These are phyloP conservation scores for Aspergillus leporis DNA, from an alignment of 495 filamentous ascomycete species.

Conservation along the genomic window DNA sequence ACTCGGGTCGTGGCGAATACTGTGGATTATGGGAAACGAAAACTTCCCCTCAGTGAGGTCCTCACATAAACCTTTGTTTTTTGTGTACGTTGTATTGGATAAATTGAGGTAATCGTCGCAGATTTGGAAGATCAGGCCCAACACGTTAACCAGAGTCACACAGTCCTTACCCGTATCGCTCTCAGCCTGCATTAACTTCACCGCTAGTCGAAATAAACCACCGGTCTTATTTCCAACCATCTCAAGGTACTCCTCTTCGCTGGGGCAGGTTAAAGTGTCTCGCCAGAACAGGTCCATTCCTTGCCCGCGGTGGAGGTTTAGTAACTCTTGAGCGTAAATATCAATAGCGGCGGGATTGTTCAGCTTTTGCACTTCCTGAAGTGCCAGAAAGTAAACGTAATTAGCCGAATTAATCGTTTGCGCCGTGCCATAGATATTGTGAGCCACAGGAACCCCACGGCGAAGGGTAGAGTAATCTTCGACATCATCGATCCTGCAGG, in stretches of 20 bases:
- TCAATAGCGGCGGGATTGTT: constrained; percentile 66
- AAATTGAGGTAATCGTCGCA: constrained; percentile 96
- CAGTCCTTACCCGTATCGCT: constrained; percentile 65
- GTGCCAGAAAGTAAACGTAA: constrained; percentile 91
- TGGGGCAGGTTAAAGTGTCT: constrained; percentile 89
- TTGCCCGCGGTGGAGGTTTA: constrained; percentile 94
- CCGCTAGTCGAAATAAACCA: constrained; percentile 88
- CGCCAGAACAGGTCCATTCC: constrained; percentile 99
- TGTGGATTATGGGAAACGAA: constrained; percentile 94
- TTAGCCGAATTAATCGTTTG: constrained; percentile 98
- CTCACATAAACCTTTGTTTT: constrained; percentile 94
- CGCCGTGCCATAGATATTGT: constrained; percentile 90
- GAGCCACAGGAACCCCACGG: constrained; percentile 86
- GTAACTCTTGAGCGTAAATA: constrained; percentile 84
- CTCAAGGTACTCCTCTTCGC: constrained; percentile 94
- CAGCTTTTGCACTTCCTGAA: constrained; percentile 78
- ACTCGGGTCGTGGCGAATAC: constrained; percentile 75
- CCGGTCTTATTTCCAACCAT: constrained; percentile 99
- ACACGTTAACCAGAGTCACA: constrained; percentile 81
- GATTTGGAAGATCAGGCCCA: constrained; percentile 95
- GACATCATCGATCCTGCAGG: constrained; percentile 76
- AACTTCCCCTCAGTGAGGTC: constrained; percentile 98
- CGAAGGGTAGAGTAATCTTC: constrained; percentile 83
- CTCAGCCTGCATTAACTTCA: constrained; percentile 96
- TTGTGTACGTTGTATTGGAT: constrained; percentile 65